Base-by-base conservation (phyloP, 768 basidiomycete genomes). In the Gelatoporia subvermispora region DNA sequence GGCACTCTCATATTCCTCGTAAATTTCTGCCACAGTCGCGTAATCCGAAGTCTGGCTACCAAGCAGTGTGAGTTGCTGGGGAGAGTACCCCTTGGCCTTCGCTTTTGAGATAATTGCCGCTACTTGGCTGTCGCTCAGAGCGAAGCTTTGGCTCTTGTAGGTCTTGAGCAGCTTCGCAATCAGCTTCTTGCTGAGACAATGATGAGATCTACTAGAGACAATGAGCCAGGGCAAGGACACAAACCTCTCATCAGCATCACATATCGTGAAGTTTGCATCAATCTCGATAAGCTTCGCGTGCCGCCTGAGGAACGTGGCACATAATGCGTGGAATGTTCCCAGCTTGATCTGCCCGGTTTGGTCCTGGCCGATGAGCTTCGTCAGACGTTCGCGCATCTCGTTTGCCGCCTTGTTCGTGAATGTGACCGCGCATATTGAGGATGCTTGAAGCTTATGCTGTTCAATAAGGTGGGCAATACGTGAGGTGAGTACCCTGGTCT, bases 371-470 rank as follows among this genome's bases (percentile, higher is more conserved):
- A 95, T 73, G 3, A 93, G 66, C 51, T 75, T 78, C 17, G 68
- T 66, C 24, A 95, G 69, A 3, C 92, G 75, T 43, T 79, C 73
- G 45, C 78, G 75, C 89, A 93, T 92, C 69, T 93, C 92, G 51
- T 80, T 84, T 1, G 91, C 89, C 15, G 91, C 90, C 65, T 91
- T 91, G 69, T 92, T 92, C 9, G 91, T 93, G 64, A 93, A 95
- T 0, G 81, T 95, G 10, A 93, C 86, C 2, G 85, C 84, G 58
- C 84, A 85, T 65, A 89, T 84, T 16, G 78, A 71, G 3, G 72
- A 69, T 2, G 86, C 77, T 10, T 72, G 60, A 9, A 85, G 59
- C 21, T 57, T 57, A 56, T 82, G 76, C 23, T 73, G 62, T 5
- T 77, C 61, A 43, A 88, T 80, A 18, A 89, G 68, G 60, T 85